Percentiles rank a stretch among this genome's conserved stretches.
phyloP scores from a whole-genome alignment of 2,329 filamentous ascomycete genomes.

The Xylaria sp. region DNA sequence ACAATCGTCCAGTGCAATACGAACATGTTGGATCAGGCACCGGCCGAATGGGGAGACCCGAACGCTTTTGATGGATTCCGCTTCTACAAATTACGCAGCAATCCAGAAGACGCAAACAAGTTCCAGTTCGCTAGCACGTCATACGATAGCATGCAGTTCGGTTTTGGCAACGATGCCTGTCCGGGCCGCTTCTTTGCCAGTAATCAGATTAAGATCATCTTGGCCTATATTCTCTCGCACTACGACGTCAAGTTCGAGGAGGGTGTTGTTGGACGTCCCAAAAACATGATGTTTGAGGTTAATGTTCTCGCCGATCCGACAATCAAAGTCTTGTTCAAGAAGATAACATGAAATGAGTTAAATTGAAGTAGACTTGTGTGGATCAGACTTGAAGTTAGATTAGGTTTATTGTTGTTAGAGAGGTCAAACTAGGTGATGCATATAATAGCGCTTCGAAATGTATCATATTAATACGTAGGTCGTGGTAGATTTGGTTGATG shows the following conservation, averaged over 20 bases:
- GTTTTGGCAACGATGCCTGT: slow-evolving; percentile 55
- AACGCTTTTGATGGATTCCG: slow-evolving; percentile 46
- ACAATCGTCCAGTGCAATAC: slow-evolving; percentile 46
- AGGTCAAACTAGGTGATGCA: background rate
- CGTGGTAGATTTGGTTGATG: background rate
- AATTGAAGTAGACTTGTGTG: background rate
- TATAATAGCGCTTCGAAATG: background rate
- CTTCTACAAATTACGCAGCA: slow-evolving; percentile 46
- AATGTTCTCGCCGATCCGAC: slow-evolving; percentile 47
- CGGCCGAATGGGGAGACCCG: slow-evolving; percentile 44
- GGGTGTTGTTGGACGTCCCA: slow-evolving; percentile 41
- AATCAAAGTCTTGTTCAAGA: slow-evolving; percentile 45
- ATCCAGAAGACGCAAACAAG: slow-evolving; percentile 42
- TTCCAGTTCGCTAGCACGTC: slow-evolving; percentile 52
- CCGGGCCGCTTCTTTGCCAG: slow-evolving; percentile 56
- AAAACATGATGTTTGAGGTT: slow-evolving; percentile 48
- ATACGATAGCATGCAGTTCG: slow-evolving; percentile 52
- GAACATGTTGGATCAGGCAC: slow-evolving; percentile 47
- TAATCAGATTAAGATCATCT: slow-evolving; percentile 53
- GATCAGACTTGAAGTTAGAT: background rate
- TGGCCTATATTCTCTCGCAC: slow-evolving; percentile 44
- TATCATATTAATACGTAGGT: background rate
- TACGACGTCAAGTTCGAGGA: slow-evolving; percentile 47
- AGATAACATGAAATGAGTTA: slow-evolving; percentile 45
- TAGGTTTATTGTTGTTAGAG: background rate